Conservation (phyloP, 345 rosid genomes). For the Pseudoturritis turrita region DNA sequence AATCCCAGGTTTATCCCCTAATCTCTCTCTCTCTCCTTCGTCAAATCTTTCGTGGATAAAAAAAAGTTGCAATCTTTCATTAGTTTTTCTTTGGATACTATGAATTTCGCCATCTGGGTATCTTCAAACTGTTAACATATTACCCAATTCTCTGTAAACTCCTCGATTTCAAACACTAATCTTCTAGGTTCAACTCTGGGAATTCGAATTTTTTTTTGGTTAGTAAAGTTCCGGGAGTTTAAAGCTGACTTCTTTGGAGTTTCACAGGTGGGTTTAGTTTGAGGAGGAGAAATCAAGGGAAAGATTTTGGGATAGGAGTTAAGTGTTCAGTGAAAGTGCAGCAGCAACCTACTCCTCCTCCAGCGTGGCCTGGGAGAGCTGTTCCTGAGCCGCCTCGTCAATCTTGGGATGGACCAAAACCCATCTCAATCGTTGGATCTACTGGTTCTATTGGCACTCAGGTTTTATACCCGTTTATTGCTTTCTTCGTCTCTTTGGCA, state of each 20-base stretch:
- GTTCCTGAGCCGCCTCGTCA: conserved; percentile 53
- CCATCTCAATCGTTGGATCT: conserved; percentile 86
- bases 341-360: conserved; percentile 54
- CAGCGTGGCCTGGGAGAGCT: conserved; percentile 98
- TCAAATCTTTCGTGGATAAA: neutral
- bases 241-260: conserved; percentile 10
- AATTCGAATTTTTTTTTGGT: neutral
- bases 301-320: conserved; percentile 42
- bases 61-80: conserved; percentile 7
- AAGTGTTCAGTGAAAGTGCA: conserved; percentile 52
- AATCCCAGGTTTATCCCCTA: conserved; percentile 47
- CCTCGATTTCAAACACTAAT: neutral
- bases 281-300: conserved; percentile 50
- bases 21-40: neutral
- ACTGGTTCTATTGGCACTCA: conserved; percentile 99
- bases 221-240: neutral
- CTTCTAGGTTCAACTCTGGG: neutral
- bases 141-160: neutral
- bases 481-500: neutral
- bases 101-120: conserved; percentile 8
- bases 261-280: conserved; percentile 48
- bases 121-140: neutral
- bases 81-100: neutral
- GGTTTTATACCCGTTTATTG: conserved; percentile 31
- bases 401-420: conserved; percentile 92